Evolutionary conservation across 2,329 filamentous ascomycete species (phyloP), one percentile per base, ranked within the genome.

Genomic region (Calonectria henricotiae): DNA sequence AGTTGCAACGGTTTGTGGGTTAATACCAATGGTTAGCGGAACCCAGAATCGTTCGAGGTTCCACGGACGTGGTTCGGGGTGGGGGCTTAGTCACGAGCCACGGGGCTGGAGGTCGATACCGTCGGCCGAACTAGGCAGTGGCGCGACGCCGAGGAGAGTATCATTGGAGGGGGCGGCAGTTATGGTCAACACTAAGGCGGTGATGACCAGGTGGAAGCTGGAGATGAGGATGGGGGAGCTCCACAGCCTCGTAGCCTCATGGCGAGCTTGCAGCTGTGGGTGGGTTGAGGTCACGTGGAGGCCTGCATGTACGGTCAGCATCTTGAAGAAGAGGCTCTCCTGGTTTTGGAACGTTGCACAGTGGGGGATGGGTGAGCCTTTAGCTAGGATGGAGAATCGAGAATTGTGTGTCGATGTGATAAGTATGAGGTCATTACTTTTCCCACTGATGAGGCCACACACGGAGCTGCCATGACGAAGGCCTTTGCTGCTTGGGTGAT

Each of bases 211-310:
- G 43, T 46, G 23, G n/a, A 46, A 46, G 43, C 43, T 12, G 11
- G 43, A 51, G 20, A 37, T 58, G 51, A 37, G 2, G 23, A 23
- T 35, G 35, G 6, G 6, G 37, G 51, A 4, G 13, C 20, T 39
- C n/a, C 20, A 25, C 51, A 39, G n/a, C 51, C 20, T 25, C 12
- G 32, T 20, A 11, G 30, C n/a, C 43, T 46, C 43, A 46, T 46
- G 35, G 35, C 35, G 35, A 37, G 35, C 11, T 37, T 46, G 43
- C 20, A 23, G 43, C 43, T 46, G 43, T n/a, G 43, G 51, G 51
- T 27, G 20, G 35, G 51, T 30, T 55, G 20, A 13, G 17, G 51
- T 58, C 51, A 58, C 51, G 51, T 58, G 51, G 51, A 3, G 37
- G 51, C n/a, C 32, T 39, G 30, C 51, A 58, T 58, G 43, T 30